Conservation (phyloP, 78 protist genomes). For the Chrysochromulina parva region DNA sequence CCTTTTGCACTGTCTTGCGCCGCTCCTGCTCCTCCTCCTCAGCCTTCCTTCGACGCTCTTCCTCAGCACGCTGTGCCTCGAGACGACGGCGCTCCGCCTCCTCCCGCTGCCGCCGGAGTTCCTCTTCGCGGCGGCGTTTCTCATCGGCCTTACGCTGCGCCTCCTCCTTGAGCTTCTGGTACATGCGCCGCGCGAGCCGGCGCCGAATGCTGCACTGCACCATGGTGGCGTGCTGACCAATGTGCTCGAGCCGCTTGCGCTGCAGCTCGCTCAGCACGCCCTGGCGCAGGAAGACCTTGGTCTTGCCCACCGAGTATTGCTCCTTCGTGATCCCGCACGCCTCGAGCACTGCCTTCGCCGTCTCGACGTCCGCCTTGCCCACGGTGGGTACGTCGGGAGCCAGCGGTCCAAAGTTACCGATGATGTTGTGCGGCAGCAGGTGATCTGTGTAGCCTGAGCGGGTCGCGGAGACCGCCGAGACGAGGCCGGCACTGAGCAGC, state of each 20-base stretch:
- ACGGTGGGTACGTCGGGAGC: background rate
- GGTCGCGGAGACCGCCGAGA: background rate
- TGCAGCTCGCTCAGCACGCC: background rate
- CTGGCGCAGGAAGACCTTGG: background rate
- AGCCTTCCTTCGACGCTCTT: background rate
- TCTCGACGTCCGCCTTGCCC: background rate
- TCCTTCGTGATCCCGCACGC: background rate
- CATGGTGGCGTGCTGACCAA: too few relatives aligned
- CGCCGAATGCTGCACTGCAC: too few relatives aligned
- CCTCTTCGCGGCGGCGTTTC: too few relatives aligned
- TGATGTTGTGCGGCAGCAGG: background rate
- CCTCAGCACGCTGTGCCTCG: background rate
- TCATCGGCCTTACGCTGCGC: too few relatives aligned
- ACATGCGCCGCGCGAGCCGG: too few relatives aligned
- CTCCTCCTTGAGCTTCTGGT: too few relatives aligned
- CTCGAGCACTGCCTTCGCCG: background rate
- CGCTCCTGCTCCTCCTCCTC: too few relatives aligned
- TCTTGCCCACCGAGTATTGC: background rate
- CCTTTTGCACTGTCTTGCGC: background rate
- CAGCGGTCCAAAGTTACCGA: background rate
- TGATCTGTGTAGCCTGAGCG: background rate
- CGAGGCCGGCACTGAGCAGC: background rate
- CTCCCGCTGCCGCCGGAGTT: too few relatives aligned
- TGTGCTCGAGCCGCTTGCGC: too few relatives aligned
- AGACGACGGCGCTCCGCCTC: background rate